Conservation (phyloP, 306 rosid genomes). For the Quercus alba region DNA sequence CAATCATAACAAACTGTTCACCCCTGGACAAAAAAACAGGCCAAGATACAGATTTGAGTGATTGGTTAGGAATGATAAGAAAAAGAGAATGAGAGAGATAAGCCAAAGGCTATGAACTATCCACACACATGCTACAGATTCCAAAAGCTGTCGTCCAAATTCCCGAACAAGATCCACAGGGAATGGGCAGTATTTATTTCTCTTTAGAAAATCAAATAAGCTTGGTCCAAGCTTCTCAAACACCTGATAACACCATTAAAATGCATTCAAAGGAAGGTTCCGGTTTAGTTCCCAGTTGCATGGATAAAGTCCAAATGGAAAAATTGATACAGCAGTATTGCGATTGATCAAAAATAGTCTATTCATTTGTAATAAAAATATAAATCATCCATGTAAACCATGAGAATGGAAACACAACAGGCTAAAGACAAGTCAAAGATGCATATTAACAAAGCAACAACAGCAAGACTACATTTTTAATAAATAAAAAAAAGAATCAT, state of each 20-base stretch:
- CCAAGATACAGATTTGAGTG: slow-evolving; percentile 37
- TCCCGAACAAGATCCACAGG: slow-evolving; percentile 99
- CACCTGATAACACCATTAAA: slow-evolving; percentile 93
- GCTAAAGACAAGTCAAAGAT: slow-evolving; percentile 1
- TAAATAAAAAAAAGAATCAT: not conserved
- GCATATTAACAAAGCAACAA: slow-evolving; percentile 6
- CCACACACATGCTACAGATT: slow-evolving; percentile 98
- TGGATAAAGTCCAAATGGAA: slow-evolving; percentile 46
- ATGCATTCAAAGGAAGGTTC: slow-evolving; percentile 69
- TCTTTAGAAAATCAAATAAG: slow-evolving; percentile 98
- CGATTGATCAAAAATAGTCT: slow-evolving; percentile 20
- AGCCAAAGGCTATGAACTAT: slow-evolving; percentile 63
- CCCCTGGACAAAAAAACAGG: slow-evolving; percentile 41
- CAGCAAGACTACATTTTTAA: not conserved
- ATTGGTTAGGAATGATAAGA: slow-evolving; percentile 26
- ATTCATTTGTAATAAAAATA: slow-evolving; percentile 14
- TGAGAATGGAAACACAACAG: slow-evolving; percentile 7
- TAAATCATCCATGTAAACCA: slow-evolving; percentile 9
- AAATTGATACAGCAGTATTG: slow-evolving; percentile 25
- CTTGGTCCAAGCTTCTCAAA: slow-evolving; percentile 99
- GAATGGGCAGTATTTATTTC: slow-evolving; percentile 96
- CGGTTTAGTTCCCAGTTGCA: slow-evolving; percentile 62
- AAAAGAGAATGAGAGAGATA: slow-evolving; percentile 39
- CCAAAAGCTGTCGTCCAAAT: slow-evolving; percentile 99
- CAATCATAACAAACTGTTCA: slow-evolving; percentile 26